Evolutionary conservation across 2,329 filamentous ascomycete species (phyloP), one percentile per base, ranked within the genome.

Genomic region (Diaporthe sp.): DNA sequence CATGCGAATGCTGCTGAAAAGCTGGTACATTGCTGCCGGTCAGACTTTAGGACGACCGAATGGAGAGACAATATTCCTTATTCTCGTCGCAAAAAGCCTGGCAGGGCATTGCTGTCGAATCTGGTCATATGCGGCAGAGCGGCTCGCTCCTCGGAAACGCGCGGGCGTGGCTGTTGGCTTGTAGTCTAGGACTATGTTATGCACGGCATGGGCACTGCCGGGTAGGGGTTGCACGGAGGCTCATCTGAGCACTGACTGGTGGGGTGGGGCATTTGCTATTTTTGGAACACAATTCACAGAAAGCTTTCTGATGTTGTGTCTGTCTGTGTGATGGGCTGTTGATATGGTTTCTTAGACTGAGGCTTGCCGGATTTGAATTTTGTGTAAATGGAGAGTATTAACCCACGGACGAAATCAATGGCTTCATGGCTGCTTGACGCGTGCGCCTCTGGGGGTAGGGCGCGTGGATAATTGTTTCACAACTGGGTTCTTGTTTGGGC

Each of bases 141-240:
- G 15, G 9, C 34, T 65, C 10, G 61, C 42, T 42, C 42, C 61
- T 44, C 61, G 42, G 42, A 34, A 49, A 28, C 4, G 34, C 42
- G 42, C 42, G 42, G 63, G 37, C 2, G 44, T 51, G 47, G 47
- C 15, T 65, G n/a, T n/a, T 44, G 61, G 42, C 10, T 28, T 31
- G 60, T 25, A 7, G 53, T 55, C 25, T 31, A 17, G 17, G 60
- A 65, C 61, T 49, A 65, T 47, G 13, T 67, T 53, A 55, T 55
- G 47, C 58, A 44, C 28, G 20, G 71, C 58, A 73, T 51, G 47
- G 7, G 71, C 71, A 73, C 58, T 73, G 71, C 71, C 71, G 71
- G 6, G 42, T 44, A 44, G 7, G 58, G 71, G 58, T 73, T 13
- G 28, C 71, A 65, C 58, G 34, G 58, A 44, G 53, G n/a, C 34